Evolutionary conservation across 148 eudicot species (phyloP).

Genomic region (Rhododendron kiyosumense): DNA sequence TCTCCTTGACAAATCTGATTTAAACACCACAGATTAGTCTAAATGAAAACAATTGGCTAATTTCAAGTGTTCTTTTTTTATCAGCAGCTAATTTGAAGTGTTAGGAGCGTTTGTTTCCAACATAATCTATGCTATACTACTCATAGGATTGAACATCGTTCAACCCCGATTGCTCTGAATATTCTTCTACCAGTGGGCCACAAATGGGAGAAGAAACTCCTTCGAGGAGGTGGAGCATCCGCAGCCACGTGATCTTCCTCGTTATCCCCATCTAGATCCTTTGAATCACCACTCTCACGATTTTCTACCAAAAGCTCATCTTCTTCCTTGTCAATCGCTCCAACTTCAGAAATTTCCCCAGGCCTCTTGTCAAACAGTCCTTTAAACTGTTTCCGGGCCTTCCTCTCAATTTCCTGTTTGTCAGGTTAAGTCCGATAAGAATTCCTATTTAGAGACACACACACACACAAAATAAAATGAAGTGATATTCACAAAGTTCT

Average conservation of each 20-base stretch:
- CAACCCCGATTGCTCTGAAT: conserved; percentile 10
- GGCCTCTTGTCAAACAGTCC: conserved; percentile 90
- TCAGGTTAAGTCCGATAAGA: neutral
- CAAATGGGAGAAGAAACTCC: conserved; percentile 34
- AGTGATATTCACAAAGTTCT: neutral
- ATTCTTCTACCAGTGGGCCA: conserved; percentile 43
- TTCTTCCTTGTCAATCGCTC: conserved; percentile 25
- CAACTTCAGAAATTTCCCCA: conserved; percentile 77
- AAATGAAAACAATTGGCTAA: neutral
- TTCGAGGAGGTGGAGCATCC: conserved; percentile 18
- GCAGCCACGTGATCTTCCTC: conserved; percentile 30
- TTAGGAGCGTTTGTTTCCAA: neutral
- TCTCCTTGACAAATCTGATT: neutral
- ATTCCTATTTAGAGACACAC: neutral
- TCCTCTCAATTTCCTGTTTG: conserved; percentile 64
- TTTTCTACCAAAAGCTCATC: conserved; percentile 13
- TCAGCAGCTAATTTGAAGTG: neutral
- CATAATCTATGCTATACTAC: neutral
- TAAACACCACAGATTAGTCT: neutral
- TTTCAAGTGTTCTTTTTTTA: neutral
- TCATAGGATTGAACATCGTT: conserved; percentile 11
- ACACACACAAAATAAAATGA: neutral
- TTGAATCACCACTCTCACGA: conserved; percentile 15
- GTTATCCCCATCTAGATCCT: conserved; percentile 22
- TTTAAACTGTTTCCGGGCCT: conserved; percentile 82